Base-by-base conservation (phyloP, 495 filamentous ascomycete genomes). In the Mytilinidion resinicola region DNA sequence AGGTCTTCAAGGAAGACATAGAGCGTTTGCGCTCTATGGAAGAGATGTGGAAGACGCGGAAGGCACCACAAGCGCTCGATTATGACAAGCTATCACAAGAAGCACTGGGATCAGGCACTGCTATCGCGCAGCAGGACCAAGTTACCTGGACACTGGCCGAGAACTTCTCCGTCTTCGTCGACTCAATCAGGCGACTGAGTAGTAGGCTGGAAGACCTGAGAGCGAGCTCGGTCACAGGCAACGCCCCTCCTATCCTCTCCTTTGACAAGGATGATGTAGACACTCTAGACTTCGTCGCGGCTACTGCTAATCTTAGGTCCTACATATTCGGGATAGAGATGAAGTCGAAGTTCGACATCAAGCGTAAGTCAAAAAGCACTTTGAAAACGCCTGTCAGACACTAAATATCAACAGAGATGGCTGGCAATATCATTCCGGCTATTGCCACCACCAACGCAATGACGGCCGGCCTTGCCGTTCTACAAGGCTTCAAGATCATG, bases 221-320 rank as follows among this genome's bases (percentile, higher is more conserved):
- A 56, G 73, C 78, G 42, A 73, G 71, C 15, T 70, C 73, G 4
- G 67, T 73, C n/a, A 69, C 71, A 3, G 78, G 76, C n/a, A 71
- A 69, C 55, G 71, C 74, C 1, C 66, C 79, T 5, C 81, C 86
- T 0, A 82, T 88, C 33, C 81, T 99, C 20, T 81, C 76, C 4
- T 99, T 99, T 62, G 93, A 99, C 76, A 99, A 99, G 71, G 93
- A 99, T 67, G 93, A 99, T 68, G 85, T 85, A 34, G 93, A 97
- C 69, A 96, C 90, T 0, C 77, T 99, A 11, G 92, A 97, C 66
- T 97, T 99, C 67, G 95, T 99, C 10, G 83, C 91, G 1, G 84
- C 95, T 0, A 86, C 85, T 60, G 90, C 92, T 4, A 97, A 97
- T 62, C 76, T 99, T 37, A 82, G 93, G 36, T 92, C 91, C 4